These are phyloP conservation scores for Byssochlamys sp. DNA, from an alignment of 2,329 filamentous ascomycete species.

Conservation along the genomic window DNA sequence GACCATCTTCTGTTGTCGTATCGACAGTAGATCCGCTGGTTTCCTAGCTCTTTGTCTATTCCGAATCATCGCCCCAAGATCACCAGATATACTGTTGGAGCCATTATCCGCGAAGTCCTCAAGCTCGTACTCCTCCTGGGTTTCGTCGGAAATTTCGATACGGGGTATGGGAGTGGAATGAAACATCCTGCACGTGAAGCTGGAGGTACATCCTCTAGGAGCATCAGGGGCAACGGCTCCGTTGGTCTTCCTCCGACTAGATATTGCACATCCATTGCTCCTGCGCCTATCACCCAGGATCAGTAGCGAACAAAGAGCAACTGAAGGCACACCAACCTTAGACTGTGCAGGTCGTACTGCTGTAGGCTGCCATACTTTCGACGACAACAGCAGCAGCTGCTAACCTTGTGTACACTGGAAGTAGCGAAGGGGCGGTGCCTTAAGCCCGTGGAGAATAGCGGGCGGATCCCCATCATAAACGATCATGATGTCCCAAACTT, in stretches of 20 bases:
- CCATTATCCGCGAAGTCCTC: not conserved
- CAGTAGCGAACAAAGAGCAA: not conserved
- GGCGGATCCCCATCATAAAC: conserved; percentile 14
- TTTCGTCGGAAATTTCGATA: not conserved
- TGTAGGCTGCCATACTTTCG: not conserved
- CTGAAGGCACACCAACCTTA: not conserved
- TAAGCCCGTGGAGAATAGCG: conserved; percentile 11
- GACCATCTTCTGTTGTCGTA: not conserved
- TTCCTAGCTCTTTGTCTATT: not conserved
- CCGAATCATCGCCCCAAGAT: conserved; percentile 2
- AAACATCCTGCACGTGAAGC: conserved; percentile 2
- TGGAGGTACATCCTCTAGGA: not conserved
- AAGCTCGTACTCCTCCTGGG: not conserved
- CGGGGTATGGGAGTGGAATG: conserved; percentile 3
- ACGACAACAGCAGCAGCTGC: not conserved
- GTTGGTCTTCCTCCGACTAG: not conserved
- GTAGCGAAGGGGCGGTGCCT: conserved; percentile 6
- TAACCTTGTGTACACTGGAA: conserved; percentile 3
- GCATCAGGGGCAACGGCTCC: not conserved
- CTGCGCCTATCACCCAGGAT: not conserved
- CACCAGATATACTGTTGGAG: not conserved
- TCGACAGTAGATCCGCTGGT: not conserved
- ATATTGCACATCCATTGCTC: not conserved
- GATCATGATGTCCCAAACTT: conserved; percentile 10
- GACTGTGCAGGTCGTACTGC: not conserved